Conservation (phyloP, 257 asterid species). For the Nemophila menziesii region DNA sequence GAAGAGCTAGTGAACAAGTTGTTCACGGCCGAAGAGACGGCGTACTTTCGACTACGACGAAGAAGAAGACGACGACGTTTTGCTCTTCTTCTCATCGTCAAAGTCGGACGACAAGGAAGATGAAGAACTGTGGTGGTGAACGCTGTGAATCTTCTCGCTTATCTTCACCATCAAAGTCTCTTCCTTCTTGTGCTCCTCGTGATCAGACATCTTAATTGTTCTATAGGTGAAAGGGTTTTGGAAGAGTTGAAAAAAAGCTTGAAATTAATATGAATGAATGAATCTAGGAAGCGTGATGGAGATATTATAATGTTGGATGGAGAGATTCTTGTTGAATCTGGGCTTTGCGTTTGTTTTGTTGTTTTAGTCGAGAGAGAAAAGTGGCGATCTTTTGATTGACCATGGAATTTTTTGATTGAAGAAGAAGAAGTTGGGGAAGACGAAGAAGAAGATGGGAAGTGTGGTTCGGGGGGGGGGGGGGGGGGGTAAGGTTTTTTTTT, state of each 20-base stretch:
- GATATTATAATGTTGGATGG: too few relatives aligned
- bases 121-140: conserved; percentile 24
- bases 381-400: too few relatives aligned
- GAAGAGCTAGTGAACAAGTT: conserved; percentile 53
- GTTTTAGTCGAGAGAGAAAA: too few relatives aligned
- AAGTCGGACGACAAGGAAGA: conserved; percentile 49
- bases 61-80: conserved; percentile 19
- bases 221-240: background rate
- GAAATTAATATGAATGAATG: background rate
- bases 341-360: too few relatives aligned
- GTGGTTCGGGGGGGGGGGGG: too few relatives aligned
- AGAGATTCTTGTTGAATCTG: background rate
- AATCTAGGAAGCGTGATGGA: too few relatives aligned
- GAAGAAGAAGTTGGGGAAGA: too few relatives aligned
- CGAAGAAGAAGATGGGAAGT: too few relatives aligned
- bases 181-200: conserved; percentile 40
- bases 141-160: conserved; percentile 41
- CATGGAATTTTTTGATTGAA: too few relatives aligned
- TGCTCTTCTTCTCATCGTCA: conserved; percentile 32
- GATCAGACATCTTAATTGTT: conserved; percentile 44
- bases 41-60: conserved; percentile 34
- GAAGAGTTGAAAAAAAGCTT: background rate
- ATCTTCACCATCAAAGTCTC: conserved; percentile 48
- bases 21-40: conserved; percentile 72
- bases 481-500: too few relatives aligned